Evolutionary conservation across 2,329 filamentous ascomycete species (phyloP).

Genomic region (Nectriaceae sp.): DNA sequence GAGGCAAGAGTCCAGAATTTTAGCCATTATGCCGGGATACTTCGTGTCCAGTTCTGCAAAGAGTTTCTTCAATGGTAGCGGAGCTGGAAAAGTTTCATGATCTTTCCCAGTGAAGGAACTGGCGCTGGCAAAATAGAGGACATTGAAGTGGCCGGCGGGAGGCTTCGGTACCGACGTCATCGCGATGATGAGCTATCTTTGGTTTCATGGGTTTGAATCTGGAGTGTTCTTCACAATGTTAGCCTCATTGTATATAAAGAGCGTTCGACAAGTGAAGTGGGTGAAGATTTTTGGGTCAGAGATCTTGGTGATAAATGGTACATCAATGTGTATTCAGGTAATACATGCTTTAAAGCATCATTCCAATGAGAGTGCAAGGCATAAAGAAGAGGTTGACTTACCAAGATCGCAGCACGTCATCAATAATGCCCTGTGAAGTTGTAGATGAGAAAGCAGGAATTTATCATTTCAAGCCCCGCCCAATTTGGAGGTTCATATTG

Average conservation of each 20-base stretch:
- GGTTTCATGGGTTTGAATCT: conserved; percentile 4
- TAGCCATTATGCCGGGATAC: conserved; percentile 69
- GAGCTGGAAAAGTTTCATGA: conserved; percentile 66
- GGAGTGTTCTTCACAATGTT: conserved; percentile 18
- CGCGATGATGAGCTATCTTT: background rate
- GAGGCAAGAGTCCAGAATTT: conserved; percentile 71
- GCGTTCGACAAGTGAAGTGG: conserved; percentile 5
- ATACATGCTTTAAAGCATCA: conserved; percentile 62
- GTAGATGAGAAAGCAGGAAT: background rate
- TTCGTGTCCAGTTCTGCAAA: conserved; percentile 68
- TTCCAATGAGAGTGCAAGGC: conserved; percentile 33
- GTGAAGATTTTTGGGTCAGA: conserved; percentile 52
- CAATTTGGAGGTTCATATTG: conserved; percentile 10
- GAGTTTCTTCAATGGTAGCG: conserved; percentile 62
- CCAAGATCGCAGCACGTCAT: conserved; percentile 27
- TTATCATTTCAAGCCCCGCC: conserved; percentile 16
- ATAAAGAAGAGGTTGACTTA: conserved; percentile 30
- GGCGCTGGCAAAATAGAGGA: conserved; percentile 82
- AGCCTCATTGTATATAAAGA: conserved; percentile 11
- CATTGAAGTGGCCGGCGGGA: conserved; percentile 68
- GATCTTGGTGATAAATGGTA: conserved; percentile 70
- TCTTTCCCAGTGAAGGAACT: conserved; percentile 70
- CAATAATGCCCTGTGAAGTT: conserved; percentile 1
- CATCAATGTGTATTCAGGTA: conserved; percentile 60
- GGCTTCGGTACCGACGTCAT: conserved; percentile 47